Percentiles rank a stretch among this genome's conserved stretches.
These are phyloP conservation scores for Pythium grandisporangium DNA, from an alignment of 352 stramenopile species.

Conservation along the genomic window DNA sequence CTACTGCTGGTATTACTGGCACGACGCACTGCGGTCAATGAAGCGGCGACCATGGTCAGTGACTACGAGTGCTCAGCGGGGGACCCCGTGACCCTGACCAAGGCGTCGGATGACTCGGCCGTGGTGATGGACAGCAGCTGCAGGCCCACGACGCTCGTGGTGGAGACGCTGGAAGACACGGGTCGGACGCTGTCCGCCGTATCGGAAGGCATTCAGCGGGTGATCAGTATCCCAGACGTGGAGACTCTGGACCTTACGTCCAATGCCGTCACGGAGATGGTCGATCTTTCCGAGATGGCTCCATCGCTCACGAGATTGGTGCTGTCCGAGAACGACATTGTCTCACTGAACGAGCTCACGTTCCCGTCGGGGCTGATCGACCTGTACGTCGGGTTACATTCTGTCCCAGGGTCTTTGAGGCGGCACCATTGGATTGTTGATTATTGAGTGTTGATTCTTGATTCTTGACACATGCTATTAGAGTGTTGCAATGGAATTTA, in stretches of 20 bases:
- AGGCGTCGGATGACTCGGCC: slow-evolving; percentile 16
- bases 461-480: too few species aligned
- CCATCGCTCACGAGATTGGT: slow-evolving; percentile 16
- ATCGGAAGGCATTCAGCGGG: slow-evolving; percentile 30
- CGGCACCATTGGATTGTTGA: background rate
- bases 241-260: slow-evolving; percentile 6
- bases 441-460: too few species aligned
- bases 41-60: background rate
- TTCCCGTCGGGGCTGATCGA: slow-evolving; percentile 26
- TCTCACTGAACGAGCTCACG: slow-evolving; percentile 27
- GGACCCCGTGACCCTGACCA: slow-evolving; percentile 7
- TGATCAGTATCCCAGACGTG: slow-evolving; percentile 36
- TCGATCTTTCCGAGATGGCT: background rate
- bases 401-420: background rate
- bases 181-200: slow-evolving; percentile 26
- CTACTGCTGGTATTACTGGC: too few species aligned
- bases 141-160: slow-evolving; percentile 15
- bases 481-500: slow-evolving; percentile 2
- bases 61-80: slow-evolving; percentile 2
- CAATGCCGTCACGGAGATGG: background rate
- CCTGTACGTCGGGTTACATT: slow-evolving; percentile 17
- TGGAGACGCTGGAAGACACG: slow-evolving; percentile 10
- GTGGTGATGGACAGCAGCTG: slow-evolving; percentile 29
- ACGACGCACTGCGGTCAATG: too few species aligned
- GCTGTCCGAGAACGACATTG: slow-evolving; percentile 38